Evolutionary conservation across 768 basidiomycete genomes (phyloP), one percentile per base, ranked within the genome.

Genomic region (Rhizopogon vulgaris): DNA sequence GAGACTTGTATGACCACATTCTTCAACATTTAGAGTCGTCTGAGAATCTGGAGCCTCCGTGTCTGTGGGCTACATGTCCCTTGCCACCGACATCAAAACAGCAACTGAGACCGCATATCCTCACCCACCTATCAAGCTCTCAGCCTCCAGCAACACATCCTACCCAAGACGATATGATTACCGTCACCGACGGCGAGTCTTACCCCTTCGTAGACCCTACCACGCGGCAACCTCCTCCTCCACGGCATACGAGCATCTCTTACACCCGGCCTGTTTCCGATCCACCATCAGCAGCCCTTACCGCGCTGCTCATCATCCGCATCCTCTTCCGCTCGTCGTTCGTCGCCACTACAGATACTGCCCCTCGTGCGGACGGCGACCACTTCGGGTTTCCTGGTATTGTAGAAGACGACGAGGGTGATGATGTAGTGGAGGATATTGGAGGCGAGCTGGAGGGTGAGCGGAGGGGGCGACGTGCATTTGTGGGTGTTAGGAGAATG

Each of bases 311-410:
- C 22, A 82, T 90, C 54, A 78, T 94, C 42, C 87, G 94, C 8
- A 83, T 92, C 52, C 75, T 95, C 17, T 94, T 90, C 65, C 78
- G 89, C 41, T 79, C 82, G 4, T 81, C 92, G 1, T 90, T 91
- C 60, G 84, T 85, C 17, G 80, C 85, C 6, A 72, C 75, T 7
- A 51, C 54, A 12, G 88, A 89, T 56, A 65, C 72, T 2, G 78
- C 78, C 4, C 87, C 88, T 30, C 77, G 87, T 25, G 83, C 76
- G 2, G 86, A 90, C 61, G 85, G 79, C 18, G 90, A 94, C 52
- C 87, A 90, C 56, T 95, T 94, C 66, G 93, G 93, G 0, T 90
- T 95, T 66, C 94, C 94, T 5, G 91, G 87, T 0, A 49, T 90
- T 18, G 72, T 90, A 36, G 87, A 90, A 55, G 89, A 87, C 18